Evolutionary conservation across 768 basidiomycete species (phyloP), one percentile per base, ranked within the genome.

Genomic region (Boletus pseudopeckii): DNA sequence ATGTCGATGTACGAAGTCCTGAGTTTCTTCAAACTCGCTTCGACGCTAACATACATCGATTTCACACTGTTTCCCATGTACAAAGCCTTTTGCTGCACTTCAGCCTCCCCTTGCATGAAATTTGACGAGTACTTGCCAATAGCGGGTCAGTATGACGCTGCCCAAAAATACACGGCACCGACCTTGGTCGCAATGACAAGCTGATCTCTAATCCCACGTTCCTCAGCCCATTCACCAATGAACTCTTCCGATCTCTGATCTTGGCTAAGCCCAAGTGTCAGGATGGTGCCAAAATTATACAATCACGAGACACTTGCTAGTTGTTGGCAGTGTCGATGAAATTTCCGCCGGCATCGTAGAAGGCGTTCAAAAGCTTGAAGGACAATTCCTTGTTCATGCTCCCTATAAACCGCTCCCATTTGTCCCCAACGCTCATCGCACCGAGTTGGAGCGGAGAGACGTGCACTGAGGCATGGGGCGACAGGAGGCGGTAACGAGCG

Each of bases 1-100:
- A 84, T 74, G 58, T 84, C 82, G 59, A 84, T 75, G 59, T 80
- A 86, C n/a, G 76, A 70, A 0, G 83, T 85, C 41, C 80, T 69
- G 18, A 87, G 73, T 55, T 82, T 84, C 56, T 71, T 71, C 50
- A 79, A 66, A 34, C 69, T 72, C 2, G 64, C 69, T n/a, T 70
- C 67, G 5, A 75, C 62, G 26, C 64, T 64, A 1, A 72, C 7
- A 22, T 58, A 56, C 62, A 79, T 60, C 4, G 61, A 69, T 55
- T 76, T 75, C 32, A 64, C 57, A 45, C 62, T 59, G 59, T 79
- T 80, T 18, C 79, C 78, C 9, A 39, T 40, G 51, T 67, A 74
- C 45, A 72, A 66, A 5, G 44, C 52, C 34, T 66, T 61, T 39
- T 65, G 63, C 39, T 54, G 39, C 17, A 70, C 54, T 14, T 26